Base-by-base conservation (phyloP, 2,329 filamentous ascomycete genomes). In the Phyllosticta citriasiana region DNA sequence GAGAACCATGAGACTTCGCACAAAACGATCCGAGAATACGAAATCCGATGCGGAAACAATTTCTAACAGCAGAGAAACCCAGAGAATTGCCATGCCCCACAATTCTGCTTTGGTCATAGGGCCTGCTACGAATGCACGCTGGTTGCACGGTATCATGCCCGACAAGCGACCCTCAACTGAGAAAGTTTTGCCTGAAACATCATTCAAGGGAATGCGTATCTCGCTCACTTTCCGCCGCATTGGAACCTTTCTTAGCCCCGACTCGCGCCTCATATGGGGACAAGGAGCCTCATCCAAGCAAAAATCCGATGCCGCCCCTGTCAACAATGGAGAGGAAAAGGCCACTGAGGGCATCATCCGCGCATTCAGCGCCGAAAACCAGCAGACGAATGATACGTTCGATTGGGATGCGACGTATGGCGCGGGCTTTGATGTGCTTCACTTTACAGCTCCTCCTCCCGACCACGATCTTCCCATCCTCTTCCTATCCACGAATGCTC, bases 211-310 rank as follows among this genome's bases (percentile, higher is more conserved):
- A 6, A 85, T 86, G 55, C 88, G 94, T 55, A 96, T 99, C 70
- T 95, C 89, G 55, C 80, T 99, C 40, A 99, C 94, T 0, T 97
- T 99, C 72, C 83, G 94, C 53, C 81, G 84, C 25, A 97, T 99
- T 65, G 91, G 86, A 1, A 99, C 94, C 0, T 97, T 91, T 69
- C 75, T 96, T 53, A 80, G 87, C 66, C 77, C 79, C 3, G 78
- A 84, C n/a, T 79, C 82, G 50, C 78, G 78, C 30, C 76, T 76
- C 2, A 96, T 99, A 60, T 97, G 92, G 93, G 94, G 94, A 14
- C 92, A 97, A 73, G 94, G 94, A 2, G 93, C 92, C 0, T 84
- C 82, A 0, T 78, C 77, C 6, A 96, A 96, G 75, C 79, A 77
- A 0, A 79, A 79, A 25, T 78, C 79, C 0, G 74, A 78, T 0